phyloP scores from a whole-genome alignment of 352 stramenopile genomes.

The Globisporangium spinosum region DNA sequence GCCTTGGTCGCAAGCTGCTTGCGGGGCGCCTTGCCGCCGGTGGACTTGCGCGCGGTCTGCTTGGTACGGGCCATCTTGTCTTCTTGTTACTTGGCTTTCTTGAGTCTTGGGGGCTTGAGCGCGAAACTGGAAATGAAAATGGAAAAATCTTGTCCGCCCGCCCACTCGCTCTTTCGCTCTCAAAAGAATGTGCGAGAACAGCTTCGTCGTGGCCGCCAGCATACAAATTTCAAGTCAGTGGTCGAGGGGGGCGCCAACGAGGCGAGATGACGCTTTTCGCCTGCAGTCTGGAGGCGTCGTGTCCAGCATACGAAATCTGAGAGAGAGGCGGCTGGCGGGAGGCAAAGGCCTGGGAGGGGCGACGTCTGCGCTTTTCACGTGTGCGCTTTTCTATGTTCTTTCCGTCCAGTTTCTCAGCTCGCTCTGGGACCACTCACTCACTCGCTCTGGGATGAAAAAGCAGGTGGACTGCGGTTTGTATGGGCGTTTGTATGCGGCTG shows the following conservation, averaged over 20 bases:
- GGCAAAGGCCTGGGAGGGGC: constrained; percentile 17
- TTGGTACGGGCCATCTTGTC: constrained; percentile 92
- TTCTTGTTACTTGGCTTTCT: constrained; percentile 3
- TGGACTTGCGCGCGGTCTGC: constrained; percentile 95
- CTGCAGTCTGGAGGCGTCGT: constrained; percentile 9
- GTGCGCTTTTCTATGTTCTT: constrained; percentile 26
- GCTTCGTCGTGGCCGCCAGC: constrained; percentile 11
- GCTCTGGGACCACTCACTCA: constrained; percentile 4
- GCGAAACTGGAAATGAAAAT: constrained; percentile 47
- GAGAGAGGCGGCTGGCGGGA: constrained; percentile 9
- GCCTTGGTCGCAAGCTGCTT: constrained; percentile 84
- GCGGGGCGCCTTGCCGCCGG: constrained; percentile 91
- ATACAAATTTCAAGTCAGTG: constrained; percentile 46
- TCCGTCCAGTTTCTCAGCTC: constrained; percentile 15
- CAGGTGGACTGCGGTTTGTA: constrained; percentile 14
- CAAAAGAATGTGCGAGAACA: constrained; percentile 7
- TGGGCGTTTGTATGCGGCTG: constrained; percentile 28
- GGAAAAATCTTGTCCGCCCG: not conserved
- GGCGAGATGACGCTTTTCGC: constrained; percentile 25
- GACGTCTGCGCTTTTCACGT: constrained; percentile 17
- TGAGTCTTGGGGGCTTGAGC: constrained; percentile 16
- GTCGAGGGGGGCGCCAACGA: constrained; percentile 35
- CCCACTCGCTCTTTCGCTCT: not conserved
- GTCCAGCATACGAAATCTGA: not conserved
- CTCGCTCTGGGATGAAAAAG: not conserved